A percentile compares a stretch with the other conserved stretches of the same genome.
Conservation (phyloP, 2,329 filamentous ascomycete species). For the Hymenoscyphus linearis region DNA sequence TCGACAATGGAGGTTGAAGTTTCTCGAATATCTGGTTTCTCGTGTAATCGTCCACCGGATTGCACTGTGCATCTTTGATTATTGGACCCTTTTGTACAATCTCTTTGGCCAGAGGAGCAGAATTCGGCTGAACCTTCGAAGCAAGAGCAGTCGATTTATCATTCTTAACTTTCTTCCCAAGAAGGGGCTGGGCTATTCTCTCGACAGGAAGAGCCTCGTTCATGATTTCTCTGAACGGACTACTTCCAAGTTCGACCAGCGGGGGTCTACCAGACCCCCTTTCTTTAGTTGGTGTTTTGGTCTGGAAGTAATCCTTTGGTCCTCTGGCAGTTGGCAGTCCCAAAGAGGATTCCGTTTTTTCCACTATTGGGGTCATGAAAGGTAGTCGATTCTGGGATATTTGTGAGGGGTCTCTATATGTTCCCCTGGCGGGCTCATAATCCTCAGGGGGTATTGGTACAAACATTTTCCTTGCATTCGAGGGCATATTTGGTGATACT, state of each 20-base stretch:
- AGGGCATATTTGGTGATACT: conserved; percentile 34
- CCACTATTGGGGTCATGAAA: conserved; percentile 98
- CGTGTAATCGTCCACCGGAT: conserved; percentile 76
- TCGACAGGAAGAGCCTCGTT: conserved; percentile 45
- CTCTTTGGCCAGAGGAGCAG: conserved; percentile 34
- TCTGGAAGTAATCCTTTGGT: conserved; percentile 53
- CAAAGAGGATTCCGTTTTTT: conserved; percentile 86
- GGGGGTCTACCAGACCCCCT: conserved; percentile 22
- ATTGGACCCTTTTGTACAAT: conserved; percentile 60
- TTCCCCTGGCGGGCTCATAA: conserved; percentile 71
- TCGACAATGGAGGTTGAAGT: conserved; percentile 65
- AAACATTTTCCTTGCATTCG: conserved; percentile 54
- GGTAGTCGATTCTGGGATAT: conserved; percentile 86
- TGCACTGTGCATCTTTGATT: conserved; percentile 78
- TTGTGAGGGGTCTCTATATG: conserved; percentile 74
- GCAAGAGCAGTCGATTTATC: conserved; percentile 32
- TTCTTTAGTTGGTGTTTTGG: conserved; percentile 71
- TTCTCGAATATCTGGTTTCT: conserved; percentile 70
- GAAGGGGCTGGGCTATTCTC: conserved; percentile 47
- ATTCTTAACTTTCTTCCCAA: conserved; percentile 43
- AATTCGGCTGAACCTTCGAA: conserved; percentile 30
- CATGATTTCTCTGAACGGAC: conserved; percentile 64
- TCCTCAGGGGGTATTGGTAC: conserved; percentile 80
- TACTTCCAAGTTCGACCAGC: conserved; percentile 47
- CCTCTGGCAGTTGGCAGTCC: conserved; percentile 55